Evolutionary conservation across 2,329 filamentous ascomycete species (phyloP).

Genomic region (Parastagonospora nodorum): DNA sequence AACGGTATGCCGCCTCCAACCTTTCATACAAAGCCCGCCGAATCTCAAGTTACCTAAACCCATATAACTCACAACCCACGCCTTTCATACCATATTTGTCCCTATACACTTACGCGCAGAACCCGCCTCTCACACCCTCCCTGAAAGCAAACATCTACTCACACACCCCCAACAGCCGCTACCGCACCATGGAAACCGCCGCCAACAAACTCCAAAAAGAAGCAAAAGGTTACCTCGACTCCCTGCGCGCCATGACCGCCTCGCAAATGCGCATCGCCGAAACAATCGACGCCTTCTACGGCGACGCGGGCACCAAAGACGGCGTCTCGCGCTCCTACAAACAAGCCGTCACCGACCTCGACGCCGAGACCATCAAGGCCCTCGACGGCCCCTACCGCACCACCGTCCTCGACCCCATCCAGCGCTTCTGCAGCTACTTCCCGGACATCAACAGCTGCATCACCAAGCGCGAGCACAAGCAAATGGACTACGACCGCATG

Average conservation of each 20-base stretch:
- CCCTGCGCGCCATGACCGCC: constrained; percentile 95
- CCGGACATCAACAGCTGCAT: constrained; percentile 99
- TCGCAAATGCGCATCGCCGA: constrained; percentile 99
- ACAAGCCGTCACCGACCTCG: constrained; percentile 95
- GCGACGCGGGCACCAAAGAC: constrained; percentile 90
- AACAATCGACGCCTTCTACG: constrained; percentile 99
- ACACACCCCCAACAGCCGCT: constrained; percentile 65
- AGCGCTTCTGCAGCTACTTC: constrained; percentile 96
- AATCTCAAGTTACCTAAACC: too few species aligned
- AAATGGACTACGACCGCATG: constrained; percentile 96
- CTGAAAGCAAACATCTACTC: constrained; percentile 1
- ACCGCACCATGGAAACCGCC: constrained; percentile 95
- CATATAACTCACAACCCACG: too few species aligned
- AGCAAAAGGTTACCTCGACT: constrained; percentile 97
- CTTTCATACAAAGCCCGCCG: constrained; percentile 10
- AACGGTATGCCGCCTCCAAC: constrained; percentile 62
- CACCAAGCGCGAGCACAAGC: constrained; percentile 98
- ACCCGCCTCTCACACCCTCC: neutral
- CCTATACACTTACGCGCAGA: neutral
- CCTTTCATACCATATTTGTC: too few species aligned
- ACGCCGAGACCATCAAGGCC: constrained; percentile 98
- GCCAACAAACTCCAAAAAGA: constrained; percentile 93
- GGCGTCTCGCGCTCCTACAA: constrained; percentile 97
- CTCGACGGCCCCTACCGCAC: constrained; percentile 93
- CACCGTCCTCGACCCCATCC: constrained; percentile 94